These are phyloP conservation scores for Meredithiella fracta DNA, from an alignment of 2,329 filamentous ascomycete genomes.

Conservation along the genomic window DNA sequence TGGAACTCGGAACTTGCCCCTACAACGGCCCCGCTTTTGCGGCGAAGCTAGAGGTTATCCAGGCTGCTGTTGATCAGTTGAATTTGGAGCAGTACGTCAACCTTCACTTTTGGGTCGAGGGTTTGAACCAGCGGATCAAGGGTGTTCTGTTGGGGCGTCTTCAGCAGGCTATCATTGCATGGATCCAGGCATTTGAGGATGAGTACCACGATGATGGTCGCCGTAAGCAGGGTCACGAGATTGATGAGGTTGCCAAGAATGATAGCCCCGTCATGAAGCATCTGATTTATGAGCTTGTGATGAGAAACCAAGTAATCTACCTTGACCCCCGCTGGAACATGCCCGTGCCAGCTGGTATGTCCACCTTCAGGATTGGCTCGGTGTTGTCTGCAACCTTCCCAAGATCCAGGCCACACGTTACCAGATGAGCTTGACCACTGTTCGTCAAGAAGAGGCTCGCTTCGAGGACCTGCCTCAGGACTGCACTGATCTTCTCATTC, in stretches of 20 bases:
- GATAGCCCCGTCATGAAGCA: constrained; percentile 51
- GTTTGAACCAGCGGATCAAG: constrained; percentile 76
- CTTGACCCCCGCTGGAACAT: constrained; percentile 80
- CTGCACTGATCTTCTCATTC: constrained; percentile 62
- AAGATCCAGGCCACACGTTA: constrained; percentile 93
- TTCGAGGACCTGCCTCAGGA: constrained; percentile 75
- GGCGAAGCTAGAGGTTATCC: constrained; percentile 65
- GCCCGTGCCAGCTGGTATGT: constrained; percentile 86
- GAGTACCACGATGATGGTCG: constrained; percentile 36
- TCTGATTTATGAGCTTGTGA: constrained; percentile 80
- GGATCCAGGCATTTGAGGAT: constrained; percentile 73
- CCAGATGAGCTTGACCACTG: constrained; percentile 65
- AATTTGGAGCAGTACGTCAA: constrained; percentile 96
- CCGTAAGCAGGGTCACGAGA: constrained; percentile 31
- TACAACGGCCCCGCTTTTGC: constrained; percentile 72
- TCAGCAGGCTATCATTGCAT: constrained; percentile 66
- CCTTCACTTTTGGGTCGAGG: constrained; percentile 72
- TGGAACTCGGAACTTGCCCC: constrained; percentile 67
- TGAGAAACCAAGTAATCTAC: constrained; percentile 96
- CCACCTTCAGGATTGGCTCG: constrained; percentile 86
- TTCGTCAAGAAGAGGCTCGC: constrained; percentile 45
- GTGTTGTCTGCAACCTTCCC: constrained; percentile 76
- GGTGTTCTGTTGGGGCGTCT: constrained; percentile 63
- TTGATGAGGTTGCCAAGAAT: constrained; percentile 28
- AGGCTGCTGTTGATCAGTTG: constrained; percentile 85